Conservation (phyloP, 2,329 filamentous ascomycete species). For the Teratosphaeria viscida region DNA sequence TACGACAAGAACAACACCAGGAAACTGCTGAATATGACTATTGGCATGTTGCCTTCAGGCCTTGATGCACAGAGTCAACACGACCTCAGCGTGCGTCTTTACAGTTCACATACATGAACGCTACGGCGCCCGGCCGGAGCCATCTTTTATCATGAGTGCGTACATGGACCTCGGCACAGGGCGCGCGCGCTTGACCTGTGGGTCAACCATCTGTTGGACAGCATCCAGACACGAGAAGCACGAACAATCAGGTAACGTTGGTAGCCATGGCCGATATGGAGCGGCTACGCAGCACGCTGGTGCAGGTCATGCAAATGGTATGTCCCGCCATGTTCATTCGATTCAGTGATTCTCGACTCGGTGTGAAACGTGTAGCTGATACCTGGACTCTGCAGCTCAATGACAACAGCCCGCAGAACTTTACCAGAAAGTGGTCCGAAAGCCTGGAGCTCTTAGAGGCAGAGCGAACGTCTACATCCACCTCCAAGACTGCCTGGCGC, state of each 20-base stretch:
- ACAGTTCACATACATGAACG: no score
- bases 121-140: no score
- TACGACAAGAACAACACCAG: no score
- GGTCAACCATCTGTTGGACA: neutral
- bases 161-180: neutral
- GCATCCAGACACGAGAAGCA: neutral
- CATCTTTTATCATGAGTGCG: neutral
- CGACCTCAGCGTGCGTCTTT: no score
- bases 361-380: neutral
- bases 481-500: slow-evolving; percentile 9
- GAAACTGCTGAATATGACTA: no score
- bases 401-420: slow-evolving; percentile 3
- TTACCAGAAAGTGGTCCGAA: slow-evolving; percentile 11
- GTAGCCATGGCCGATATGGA: neutral
- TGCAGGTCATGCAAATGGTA: neutral
- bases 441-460: slow-evolving; percentile 11
- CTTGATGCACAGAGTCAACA: no score
- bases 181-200: no score
- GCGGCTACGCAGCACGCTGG: neutral
- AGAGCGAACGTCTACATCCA: slow-evolving; percentile 6
- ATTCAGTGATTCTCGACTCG: neutral
- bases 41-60: no score
- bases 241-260: neutral
- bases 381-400: neutral
- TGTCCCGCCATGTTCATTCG: neutral